These are phyloP conservation scores for Aspergillus aculeatinus DNA, from an alignment of 2,329 filamentous ascomycete species.

Conservation along the genomic window DNA sequence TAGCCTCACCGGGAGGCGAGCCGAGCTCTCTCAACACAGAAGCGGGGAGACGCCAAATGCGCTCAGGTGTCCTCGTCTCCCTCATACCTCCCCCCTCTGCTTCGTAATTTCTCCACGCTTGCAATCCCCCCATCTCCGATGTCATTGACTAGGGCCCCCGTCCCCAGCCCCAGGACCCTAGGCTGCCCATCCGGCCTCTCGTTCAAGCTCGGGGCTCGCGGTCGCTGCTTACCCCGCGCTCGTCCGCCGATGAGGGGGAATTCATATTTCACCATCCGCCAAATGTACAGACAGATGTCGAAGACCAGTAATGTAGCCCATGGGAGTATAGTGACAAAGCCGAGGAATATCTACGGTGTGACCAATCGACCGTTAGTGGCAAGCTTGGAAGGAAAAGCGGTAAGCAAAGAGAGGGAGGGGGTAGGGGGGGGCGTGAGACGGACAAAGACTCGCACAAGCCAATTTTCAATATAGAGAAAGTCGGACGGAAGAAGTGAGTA, in stretches of 20 bases:
- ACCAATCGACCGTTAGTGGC: background rate
- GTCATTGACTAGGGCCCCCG: background rate
- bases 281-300: slow-evolving; percentile 62
- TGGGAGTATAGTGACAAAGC: slow-evolving; percentile 60
- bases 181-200: slow-evolving; percentile 54
- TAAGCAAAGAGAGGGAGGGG: background rate
- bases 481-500: slow-evolving; percentile 64
- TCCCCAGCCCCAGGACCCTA: slow-evolving; percentile 31
- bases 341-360: slow-evolving; percentile 56
- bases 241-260: slow-evolving; percentile 61
- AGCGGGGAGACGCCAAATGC: background rate
- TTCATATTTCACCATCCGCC: slow-evolving; percentile 58
- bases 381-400: background rate
- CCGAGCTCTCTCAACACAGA: background rate
- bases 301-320: slow-evolving; percentile 64
- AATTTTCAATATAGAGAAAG: slow-evolving; percentile 59
- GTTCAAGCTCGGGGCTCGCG: slow-evolving; percentile 61
- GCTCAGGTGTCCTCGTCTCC: slow-evolving; percentile 3
- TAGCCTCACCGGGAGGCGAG: slow-evolving; percentile 11
- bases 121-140: slow-evolving; percentile 1
- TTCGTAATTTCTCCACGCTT: slow-evolving; percentile 4
- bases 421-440: slow-evolving; percentile 25
- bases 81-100: slow-evolving; percentile 9
- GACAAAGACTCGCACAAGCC: slow-evolving; percentile 64
- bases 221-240: slow-evolving; percentile 58